A percentile compares a stretch with the other conserved stretches of the same genome.
phyloP scores from a whole-genome alignment of 2,329 filamentous ascomycete species.

The Zasmidium cellare region DNA sequence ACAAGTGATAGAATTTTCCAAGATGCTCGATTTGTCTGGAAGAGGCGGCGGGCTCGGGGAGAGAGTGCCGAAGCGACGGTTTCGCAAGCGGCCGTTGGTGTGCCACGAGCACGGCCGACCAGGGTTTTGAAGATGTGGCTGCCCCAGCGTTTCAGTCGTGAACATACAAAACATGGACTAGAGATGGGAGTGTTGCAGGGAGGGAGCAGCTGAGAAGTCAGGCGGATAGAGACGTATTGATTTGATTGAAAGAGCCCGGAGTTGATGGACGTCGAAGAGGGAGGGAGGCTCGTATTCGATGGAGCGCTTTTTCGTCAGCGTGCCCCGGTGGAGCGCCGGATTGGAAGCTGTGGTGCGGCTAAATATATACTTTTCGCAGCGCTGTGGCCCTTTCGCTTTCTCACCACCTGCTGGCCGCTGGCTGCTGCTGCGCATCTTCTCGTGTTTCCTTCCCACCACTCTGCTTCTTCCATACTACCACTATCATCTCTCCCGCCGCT shows the following conservation, averaged over 20 bases:
- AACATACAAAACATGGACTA: background rate
- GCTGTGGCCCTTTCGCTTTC: too few species aligned
- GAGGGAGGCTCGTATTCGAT: background rate
- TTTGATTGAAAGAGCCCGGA: background rate
- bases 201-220: background rate
- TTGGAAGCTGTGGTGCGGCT: background rate
- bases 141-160: background rate
- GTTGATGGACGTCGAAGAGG: background rate
- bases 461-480: background rate
- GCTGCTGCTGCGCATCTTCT: background rate
- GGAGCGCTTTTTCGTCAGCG: background rate
- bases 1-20: background rate
- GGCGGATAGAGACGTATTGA: background rate
- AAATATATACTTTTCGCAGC: background rate
- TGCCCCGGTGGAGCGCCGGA: background rate
- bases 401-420: background rate
- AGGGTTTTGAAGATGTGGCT: background rate
- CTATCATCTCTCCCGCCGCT: background rate
- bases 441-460: background rate
- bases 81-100: background rate
- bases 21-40: background rate
- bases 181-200: background rate
- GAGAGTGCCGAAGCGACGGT: background rate
- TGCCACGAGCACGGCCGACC: background rate
- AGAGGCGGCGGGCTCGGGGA: background rate